These are phyloP conservation scores for Ceratobasidium sp. DNA, from an alignment of 1,284 basidiomycete genomes.

Conservation along the genomic window DNA sequence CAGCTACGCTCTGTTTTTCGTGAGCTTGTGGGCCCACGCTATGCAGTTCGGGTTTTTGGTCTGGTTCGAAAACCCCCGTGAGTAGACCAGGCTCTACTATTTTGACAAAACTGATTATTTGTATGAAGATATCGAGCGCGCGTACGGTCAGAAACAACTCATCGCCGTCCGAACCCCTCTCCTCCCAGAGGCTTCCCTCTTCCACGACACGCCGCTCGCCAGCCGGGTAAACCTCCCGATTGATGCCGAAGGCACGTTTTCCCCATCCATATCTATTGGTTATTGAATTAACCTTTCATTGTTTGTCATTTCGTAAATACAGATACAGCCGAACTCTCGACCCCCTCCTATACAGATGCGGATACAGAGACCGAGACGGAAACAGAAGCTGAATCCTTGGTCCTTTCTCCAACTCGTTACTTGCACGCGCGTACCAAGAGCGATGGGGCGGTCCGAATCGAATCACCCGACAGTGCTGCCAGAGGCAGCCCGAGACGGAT, in stretches of 20 bases:
- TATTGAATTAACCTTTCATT: not conserved
- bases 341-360: conserved; percentile 80
- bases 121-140: conserved; percentile 80
- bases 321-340: conserved; percentile 59
- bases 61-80: conserved; percentile 98
- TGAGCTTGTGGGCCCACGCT: conserved; percentile 92
- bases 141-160: conserved; percentile 89
- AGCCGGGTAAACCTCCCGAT: conserved; percentile 45
- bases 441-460: conserved; percentile 15
- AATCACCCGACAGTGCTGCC: conserved; percentile 19
- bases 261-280: too few species aligned
- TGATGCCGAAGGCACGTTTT: conserved; percentile 27
- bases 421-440: not conserved
- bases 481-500: not conserved
- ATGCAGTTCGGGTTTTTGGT: conserved; percentile 96
- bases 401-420: not conserved
- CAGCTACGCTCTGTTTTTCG: conserved; percentile 93
- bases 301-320: not conserved
- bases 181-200: conserved; percentile 18
- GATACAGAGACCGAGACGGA: conserved; percentile 81
- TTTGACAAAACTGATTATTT: not conserved
- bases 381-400: conserved; percentile 52
- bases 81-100: conserved; percentile 56
- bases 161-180: conserved; percentile 87
- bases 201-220: conserved; percentile 6